Conservation (phyloP, 139 green algal genomes). For the Zygnema circumcarinatum region DNA sequence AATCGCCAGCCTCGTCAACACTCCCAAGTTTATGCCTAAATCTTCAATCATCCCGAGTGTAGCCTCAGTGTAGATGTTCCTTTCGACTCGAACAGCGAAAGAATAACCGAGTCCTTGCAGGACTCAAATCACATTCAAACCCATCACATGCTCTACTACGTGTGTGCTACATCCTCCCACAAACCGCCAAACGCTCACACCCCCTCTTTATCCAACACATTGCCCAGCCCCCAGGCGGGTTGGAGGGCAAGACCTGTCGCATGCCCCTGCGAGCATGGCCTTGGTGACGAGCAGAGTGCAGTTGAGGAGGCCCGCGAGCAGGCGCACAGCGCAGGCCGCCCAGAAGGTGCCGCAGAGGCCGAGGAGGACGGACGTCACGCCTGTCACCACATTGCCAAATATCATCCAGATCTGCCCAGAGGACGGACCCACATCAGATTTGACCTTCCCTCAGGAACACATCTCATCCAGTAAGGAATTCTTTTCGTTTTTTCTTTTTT, state of each 20-base stretch:
- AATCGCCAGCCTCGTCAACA: background rate
- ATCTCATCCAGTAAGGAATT: too few relatives aligned
- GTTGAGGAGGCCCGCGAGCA: slow-evolving; percentile 13
- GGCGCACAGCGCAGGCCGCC: background rate
- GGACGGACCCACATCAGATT: too few relatives aligned
- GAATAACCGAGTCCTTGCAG: too few relatives aligned
- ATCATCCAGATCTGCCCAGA: slow-evolving; percentile 25
- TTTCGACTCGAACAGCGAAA: background rate
- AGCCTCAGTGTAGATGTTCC: background rate
- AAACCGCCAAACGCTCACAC: too few relatives aligned
- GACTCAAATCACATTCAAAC: too few relatives aligned
- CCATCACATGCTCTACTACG: too few relatives aligned
- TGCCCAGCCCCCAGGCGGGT: too few relatives aligned
- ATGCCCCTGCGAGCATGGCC: slow-evolving; percentile 20
- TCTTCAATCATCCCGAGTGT: background rate
- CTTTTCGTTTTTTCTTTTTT: too few relatives aligned
- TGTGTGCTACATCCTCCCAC: too few relatives aligned
- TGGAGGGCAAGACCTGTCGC: too few relatives aligned
- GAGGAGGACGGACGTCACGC: background rate
- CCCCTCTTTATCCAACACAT: too few relatives aligned
- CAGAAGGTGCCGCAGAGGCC: background rate
- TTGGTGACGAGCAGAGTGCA: slow-evolving; percentile 19
- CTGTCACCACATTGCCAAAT: slow-evolving; percentile 34
- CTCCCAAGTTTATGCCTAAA: background rate
- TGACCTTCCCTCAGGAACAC: too few relatives aligned